Base-by-base conservation (phyloP, 2,329 filamentous ascomycete species). In the Colletotrichum musicola region DNA sequence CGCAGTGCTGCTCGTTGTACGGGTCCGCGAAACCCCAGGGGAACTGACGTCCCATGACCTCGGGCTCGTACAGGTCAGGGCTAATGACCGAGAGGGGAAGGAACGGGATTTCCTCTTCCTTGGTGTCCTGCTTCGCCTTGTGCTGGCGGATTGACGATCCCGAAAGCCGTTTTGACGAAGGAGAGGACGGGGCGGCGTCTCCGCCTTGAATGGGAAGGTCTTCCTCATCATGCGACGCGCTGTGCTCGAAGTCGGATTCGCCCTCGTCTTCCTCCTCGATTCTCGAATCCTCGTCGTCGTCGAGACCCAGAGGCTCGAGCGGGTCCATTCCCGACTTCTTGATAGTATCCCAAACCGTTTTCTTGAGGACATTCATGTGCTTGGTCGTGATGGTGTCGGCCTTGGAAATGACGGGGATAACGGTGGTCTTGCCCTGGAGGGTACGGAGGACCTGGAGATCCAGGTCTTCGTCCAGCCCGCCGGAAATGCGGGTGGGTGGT, bases 11-110 rank as follows among this genome's bases (percentile, higher is more conserved):
- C 35, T 90, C 86, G 75, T 98, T 91, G 83, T 96, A 95, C 0
- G 96, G 96, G 76, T 98, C 94, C 4, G 96, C 96, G 74, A 98
- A 97, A 6, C 96, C 96, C 96, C 96, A 99, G 0, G 96, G 93
- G 78, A 98, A 99, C 72, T 92, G 91, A 69, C 96, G 92, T 53
- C 96, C 96, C 69, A 97, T 83, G 16, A 93, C 85, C 38, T 87
- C 88, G 9, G 91, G 91, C 75, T 97, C 93, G 81, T 98, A 97
- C 49, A 93, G 88, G 78, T 99, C 96, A 0, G 96, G 96, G 71
- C 94, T 97, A 77, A 99, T 92, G 77, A 98, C 93, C 47, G 94
- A 97, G 76, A 98, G 89, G 1, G 96, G 96, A 27, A 98, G 83
- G 77, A 93, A 92, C 0, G 93, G 93, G 12, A 82, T 78, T 73